phyloP scores from a whole-genome alignment of 805 yeast genomes.

The Lachancea quebecensis region DNA sequence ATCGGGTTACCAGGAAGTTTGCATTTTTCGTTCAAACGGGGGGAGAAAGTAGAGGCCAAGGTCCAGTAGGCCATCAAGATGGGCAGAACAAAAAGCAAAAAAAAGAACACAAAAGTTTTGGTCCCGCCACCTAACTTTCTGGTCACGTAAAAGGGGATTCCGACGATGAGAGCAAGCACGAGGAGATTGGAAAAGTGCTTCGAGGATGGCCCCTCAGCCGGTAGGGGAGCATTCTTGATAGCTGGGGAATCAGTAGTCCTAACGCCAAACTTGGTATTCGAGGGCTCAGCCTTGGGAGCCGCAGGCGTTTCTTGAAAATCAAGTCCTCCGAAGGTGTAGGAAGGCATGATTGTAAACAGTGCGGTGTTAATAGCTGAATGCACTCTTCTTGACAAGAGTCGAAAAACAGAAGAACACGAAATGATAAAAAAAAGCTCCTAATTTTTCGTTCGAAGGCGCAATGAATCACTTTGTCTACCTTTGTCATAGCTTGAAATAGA shows the following conservation, averaged over 20 bases:
- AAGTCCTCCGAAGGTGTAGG: constrained; percentile 26
- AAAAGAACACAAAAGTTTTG: constrained; percentile 58
- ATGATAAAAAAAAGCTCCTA: too few species aligned
- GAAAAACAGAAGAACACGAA: too few species aligned
- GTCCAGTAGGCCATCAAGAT: constrained; percentile 81
- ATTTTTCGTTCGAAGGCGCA: too few species aligned
- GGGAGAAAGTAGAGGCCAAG: constrained; percentile 64
- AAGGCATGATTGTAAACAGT: constrained; percentile 2
- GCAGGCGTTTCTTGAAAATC: constrained; percentile 58
- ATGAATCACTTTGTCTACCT: too few species aligned
- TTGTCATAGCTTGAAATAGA: too few species aligned
- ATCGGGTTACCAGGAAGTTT: constrained; percentile 70
- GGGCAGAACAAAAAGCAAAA: constrained; percentile 53
- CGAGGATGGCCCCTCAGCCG: constrained; percentile 89
- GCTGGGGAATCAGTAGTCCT: constrained; percentile 46
- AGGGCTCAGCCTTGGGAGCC: constrained; percentile 38
- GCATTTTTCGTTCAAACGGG: constrained; percentile 73
- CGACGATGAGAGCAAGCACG: constrained; percentile 42
- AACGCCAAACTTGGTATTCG: constrained; percentile 42
- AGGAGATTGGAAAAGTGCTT: constrained; percentile 62
- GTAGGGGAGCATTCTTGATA: constrained; percentile 78
- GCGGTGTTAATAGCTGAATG: too few species aligned
- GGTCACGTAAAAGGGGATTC: constrained; percentile 57
- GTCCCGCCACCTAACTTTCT: constrained; percentile 64
- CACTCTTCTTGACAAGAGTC: too few species aligned